Conservation (phyloP, 2,329 filamentous ascomycete species). For the Aspergillus tamarii region DNA sequence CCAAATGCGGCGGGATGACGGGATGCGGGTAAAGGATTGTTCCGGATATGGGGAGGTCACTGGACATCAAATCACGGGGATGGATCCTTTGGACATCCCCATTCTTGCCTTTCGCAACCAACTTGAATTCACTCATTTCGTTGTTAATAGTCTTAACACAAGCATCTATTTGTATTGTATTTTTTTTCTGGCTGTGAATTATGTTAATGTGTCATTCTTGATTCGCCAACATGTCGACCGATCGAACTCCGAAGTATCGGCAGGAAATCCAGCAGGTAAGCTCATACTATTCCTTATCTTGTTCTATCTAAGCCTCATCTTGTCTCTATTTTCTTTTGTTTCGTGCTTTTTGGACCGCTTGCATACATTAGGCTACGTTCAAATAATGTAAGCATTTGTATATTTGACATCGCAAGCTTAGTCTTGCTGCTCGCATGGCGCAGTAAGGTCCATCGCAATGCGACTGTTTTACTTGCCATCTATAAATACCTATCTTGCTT, state of each 20-base stretch:
- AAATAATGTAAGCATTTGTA: neutral
- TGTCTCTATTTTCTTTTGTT: neutral
- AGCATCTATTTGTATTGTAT: neutral
- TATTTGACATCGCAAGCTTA: neutral
- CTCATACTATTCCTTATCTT: slow-evolving; percentile 18
- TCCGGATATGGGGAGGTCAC: slow-evolving; percentile 22
- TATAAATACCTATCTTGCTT: neutral
- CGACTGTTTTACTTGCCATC: neutral
- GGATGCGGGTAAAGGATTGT: slow-evolving; percentile 26
- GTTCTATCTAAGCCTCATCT: neutral
- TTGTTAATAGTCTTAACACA: neutral
- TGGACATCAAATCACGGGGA: slow-evolving; percentile 2
- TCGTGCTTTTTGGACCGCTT: neutral
- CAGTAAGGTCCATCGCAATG: neutral
- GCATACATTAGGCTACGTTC: neutral
- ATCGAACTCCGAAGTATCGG: slow-evolving; percentile 83
- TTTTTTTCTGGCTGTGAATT: slow-evolving; percentile 9
- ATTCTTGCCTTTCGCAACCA: neutral
- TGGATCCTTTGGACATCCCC: neutral
- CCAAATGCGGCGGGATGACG: slow-evolving; percentile 21
- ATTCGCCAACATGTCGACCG: slow-evolving; percentile 62
- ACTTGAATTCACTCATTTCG: neutral
- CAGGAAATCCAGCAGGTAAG: slow-evolving; percentile 97
- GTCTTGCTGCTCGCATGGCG: neutral
- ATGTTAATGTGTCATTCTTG: slow-evolving; percentile 2